Conservation (phyloP, 1,139 yeast genomes). For the Yamadazyma triangularis region DNA sequence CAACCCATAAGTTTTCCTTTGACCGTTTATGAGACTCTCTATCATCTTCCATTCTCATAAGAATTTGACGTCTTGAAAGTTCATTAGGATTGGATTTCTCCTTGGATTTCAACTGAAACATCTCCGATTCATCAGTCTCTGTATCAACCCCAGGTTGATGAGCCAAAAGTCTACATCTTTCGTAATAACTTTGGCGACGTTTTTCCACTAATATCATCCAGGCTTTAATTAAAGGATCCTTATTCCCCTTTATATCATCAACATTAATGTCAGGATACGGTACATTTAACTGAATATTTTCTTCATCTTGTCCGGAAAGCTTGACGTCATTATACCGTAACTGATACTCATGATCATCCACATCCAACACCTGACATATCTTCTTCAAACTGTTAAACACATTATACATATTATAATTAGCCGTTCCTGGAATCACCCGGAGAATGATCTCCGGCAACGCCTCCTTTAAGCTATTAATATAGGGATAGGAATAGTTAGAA, state of each 20-base stretch:
- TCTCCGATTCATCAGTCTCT: conserved; percentile 24
- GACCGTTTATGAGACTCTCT: conserved; percentile 77
- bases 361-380: conserved; percentile 34
- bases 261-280: conserved; percentile 31
- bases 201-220: conserved; percentile 49
- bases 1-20: conserved; percentile 73
- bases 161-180: conserved; percentile 33
- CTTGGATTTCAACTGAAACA: conserved; percentile 27
- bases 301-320: conserved; percentile 31
- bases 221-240: conserved; percentile 34
- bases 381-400: conserved; percentile 35
- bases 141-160: conserved; percentile 20
- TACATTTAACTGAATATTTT: conserved; percentile 26
- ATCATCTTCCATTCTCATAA: conserved; percentile 82
- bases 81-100: conserved; percentile 19
- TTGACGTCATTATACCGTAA: conserved; percentile 20
- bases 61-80: conserved; percentile 50
- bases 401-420: conserved; percentile 46
- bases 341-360: conserved; percentile 24
- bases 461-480: conserved; percentile 39
- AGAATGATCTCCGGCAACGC: conserved; percentile 46
- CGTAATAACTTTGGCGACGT: conserved; percentile 49
- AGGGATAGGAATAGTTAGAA: conserved; percentile 33
- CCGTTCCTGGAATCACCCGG: conserved; percentile 47
- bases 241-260: conserved; percentile 13